Evolutionary conservation across 208 protist genomes (phyloP).

Genomic region (Leishmania martiniquensis): DNA sequence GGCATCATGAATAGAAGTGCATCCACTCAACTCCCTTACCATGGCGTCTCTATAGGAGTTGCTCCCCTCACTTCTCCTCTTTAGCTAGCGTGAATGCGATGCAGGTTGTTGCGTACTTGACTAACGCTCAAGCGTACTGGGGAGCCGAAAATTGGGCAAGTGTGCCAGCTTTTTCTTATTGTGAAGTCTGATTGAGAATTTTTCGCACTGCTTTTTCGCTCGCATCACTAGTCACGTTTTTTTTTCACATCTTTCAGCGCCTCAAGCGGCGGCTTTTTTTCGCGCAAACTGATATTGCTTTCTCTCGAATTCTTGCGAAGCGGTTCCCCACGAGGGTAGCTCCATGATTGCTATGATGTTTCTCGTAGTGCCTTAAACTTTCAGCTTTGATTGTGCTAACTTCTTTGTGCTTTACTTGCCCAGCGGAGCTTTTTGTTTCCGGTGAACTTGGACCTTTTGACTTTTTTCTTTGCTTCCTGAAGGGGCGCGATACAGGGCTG

Average conservation of each 20-base stretch:
- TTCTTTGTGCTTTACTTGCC: not conserved
- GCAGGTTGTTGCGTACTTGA: not conserved
- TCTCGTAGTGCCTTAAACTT: not conserved
- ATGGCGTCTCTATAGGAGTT: not conserved
- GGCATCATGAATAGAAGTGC: not conserved
- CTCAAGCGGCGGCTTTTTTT: not conserved
- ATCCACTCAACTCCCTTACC: not conserved
- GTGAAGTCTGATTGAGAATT: not conserved
- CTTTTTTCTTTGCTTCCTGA: conserved; percentile 11
- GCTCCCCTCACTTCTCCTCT: not conserved
- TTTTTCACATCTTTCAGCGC: not conserved
- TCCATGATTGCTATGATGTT: not conserved
- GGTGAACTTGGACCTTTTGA: not conserved
- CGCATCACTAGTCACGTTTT: not conserved
- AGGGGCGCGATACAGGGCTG: not conserved
- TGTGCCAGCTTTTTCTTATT: not conserved
- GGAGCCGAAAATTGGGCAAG: not conserved
- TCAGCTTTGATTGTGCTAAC: not conserved
- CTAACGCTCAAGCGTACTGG: not conserved
- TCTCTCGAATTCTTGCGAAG: not conserved
- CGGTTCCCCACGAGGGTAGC: not conserved
- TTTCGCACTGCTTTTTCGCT: not conserved
- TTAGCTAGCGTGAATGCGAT: not conserved
- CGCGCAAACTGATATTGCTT: not conserved
- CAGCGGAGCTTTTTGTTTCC: not conserved